Conservation (phyloP, 371 early-diverging fungal genomes). For the Apophysomyces elegans region DNA sequence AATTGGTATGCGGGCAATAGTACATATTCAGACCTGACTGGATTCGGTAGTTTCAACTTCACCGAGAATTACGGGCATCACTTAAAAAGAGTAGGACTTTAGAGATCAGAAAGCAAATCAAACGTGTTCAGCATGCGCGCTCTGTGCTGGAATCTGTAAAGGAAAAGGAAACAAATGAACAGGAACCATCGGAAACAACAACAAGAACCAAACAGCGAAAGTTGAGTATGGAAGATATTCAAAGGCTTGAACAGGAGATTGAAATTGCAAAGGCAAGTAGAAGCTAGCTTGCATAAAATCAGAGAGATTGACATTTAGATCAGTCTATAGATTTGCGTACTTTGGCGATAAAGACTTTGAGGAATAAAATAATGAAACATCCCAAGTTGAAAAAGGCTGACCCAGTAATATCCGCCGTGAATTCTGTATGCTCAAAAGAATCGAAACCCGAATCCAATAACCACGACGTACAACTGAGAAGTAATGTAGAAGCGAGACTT, state of each 20-base stretch:
- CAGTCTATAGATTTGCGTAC: conserved; percentile 41
- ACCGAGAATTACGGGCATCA: conserved; percentile 32
- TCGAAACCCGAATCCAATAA: background rate
- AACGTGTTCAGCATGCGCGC: conserved; percentile 32
- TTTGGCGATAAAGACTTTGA: conserved; percentile 36
- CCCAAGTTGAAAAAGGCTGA: conserved; percentile 29
- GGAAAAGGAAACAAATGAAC: background rate
- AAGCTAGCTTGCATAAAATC: background rate
- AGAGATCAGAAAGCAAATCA: conserved; percentile 43
- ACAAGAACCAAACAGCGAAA: conserved; percentile 18
- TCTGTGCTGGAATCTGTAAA: conserved; percentile 22
- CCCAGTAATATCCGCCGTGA: conserved; percentile 13
- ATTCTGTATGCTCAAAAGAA: background rate
- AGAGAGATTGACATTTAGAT: background rate
- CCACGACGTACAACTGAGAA: conserved; percentile 18
- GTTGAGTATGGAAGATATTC: conserved; percentile 25
- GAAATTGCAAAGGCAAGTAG: conserved; percentile 36
- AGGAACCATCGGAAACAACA: background rate
- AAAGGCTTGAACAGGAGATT: conserved; percentile 37
- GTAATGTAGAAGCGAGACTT: conserved; percentile 38
- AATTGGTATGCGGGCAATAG: background rate
- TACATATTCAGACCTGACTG: background rate
- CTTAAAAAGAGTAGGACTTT: conserved; percentile 39
- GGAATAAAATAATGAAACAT: conserved; percentile 36
- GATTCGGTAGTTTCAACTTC: conserved; percentile 37